Base-by-base conservation (phyloP, 441 rosid genomes). In the Populus hybrid region DNA sequence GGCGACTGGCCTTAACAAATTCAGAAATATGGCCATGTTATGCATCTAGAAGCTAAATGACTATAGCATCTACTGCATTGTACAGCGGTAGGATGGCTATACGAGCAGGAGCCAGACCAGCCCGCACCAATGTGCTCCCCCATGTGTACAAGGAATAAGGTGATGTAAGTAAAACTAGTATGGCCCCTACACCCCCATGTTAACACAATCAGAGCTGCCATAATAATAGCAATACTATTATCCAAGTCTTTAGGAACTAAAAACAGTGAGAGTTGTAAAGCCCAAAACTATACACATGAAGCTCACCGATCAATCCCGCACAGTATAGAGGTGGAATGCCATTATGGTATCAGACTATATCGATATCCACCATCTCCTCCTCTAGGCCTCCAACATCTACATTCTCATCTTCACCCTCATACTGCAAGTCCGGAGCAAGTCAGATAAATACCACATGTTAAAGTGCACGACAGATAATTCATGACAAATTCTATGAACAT, bases 311-410 rank as follows among this genome's bases (percentile, higher is more conserved):
- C 40, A 2, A 11, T 42, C 40, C 24, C 38, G 1, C 28, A 5
- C 2, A 23, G 38, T 46, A 46, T 20, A n/a, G 8, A 23, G 6
- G 2, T 12, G 66, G 66, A 12, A 28, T 5, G 61, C 8, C 72
- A 40, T 34, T 30, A 2, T 36, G n/a, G 21, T 8, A 42, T 81
- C 80, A 84, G 23, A 83, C 66, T 26, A 77, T 84, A 28, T 87
- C 88, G 42, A 82, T 87, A 20, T 89, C 84, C 76, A 68, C 83
- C 76, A 80, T 82, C 81, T 84, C 89, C 34, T 85, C 90, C 57
- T 85, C 90, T 79, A 36, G 78, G 79, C 83, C 89, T 24, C 78
- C 90, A 50, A 77, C 79, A 34, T 87, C 85, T 28, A 77, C 85
- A 5, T 87, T 77, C 81, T 83, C 86, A 61, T 87, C 89, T 6